A percentile compares a stretch with the other conserved stretches of the same genome.
These are phyloP conservation scores for Vigna unguiculata DNA, from an alignment of 306 rosid species.

Conservation along the genomic window DNA sequence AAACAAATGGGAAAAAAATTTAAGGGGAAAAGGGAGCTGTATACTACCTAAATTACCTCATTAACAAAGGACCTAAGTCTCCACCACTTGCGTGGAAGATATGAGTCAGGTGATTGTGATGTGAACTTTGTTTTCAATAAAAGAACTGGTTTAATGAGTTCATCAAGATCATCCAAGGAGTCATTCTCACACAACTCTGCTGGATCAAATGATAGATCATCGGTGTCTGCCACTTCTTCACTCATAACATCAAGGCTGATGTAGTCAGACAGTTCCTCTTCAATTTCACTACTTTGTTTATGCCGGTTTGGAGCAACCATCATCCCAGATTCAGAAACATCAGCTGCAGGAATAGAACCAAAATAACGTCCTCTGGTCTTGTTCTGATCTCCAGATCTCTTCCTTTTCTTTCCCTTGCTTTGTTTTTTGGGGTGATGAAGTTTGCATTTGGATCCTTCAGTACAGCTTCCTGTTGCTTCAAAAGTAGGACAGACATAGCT, in stretches of 20 bases:
- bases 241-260: conserved; percentile 60
- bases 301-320: conserved; percentile 43
- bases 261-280: conserved; percentile 58
- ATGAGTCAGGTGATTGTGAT: conserved; percentile 35
- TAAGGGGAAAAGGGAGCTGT: not conserved
- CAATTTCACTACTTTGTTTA: conserved; percentile 36
- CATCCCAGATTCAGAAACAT: conserved; percentile 48
- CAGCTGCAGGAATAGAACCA: conserved; percentile 51
- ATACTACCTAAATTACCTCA: conserved; percentile 31
- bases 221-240: conserved; percentile 53
- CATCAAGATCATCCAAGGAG: conserved; percentile 58
- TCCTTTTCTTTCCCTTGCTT: conserved; percentile 76
- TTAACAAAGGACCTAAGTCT: conserved; percentile 29
- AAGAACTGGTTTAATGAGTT: conserved; percentile 64
- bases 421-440: conserved; percentile 85
- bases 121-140: conserved; percentile 49
- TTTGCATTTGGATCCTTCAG: conserved; percentile 76
- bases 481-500: conserved; percentile 82
- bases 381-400: conserved; percentile 59
- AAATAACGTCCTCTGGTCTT: conserved; percentile 74
- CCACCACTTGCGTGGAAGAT: conserved; percentile 29
- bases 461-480: conserved; percentile 84
- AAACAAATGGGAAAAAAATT: not conserved
- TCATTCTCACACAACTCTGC: conserved; percentile 51
- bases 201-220: conserved; percentile 43